phyloP scores from a whole-genome alignment of 371 early-diverging fungal species.

The Rhizopus delemar region DNA sequence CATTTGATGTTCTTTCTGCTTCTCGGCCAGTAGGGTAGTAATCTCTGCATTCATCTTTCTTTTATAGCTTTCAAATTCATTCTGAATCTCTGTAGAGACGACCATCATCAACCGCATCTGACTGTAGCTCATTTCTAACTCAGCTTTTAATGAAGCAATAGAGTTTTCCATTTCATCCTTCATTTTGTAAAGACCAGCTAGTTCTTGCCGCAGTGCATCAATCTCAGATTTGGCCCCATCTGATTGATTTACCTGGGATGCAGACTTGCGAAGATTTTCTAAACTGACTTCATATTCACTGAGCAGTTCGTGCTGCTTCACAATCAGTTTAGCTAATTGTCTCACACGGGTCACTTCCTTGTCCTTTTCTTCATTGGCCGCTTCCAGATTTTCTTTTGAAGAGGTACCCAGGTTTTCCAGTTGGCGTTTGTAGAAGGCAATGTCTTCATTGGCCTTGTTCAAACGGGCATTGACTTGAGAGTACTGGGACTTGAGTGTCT shows the following conservation, averaged over 20 bases:
- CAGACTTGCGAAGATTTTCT: slow-evolving; percentile 3
- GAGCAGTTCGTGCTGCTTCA: slow-evolving; percentile 23
- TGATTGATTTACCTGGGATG: neutral
- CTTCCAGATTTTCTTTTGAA: slow-evolving; percentile 5
- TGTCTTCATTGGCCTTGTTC: slow-evolving; percentile 22
- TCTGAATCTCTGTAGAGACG: slow-evolving; percentile 38
- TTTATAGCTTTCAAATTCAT: slow-evolving; percentile 28
- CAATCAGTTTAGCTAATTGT: slow-evolving; percentile 23
- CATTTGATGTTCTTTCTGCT: slow-evolving; percentile 13
- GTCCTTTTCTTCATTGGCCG: slow-evolving; percentile 19
- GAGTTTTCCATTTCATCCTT: slow-evolving; percentile 23
- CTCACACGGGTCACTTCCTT: slow-evolving; percentile 19
- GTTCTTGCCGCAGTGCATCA: slow-evolving; percentile 21
- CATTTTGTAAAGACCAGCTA: slow-evolving; percentile 14
- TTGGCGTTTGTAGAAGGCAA: slow-evolving; percentile 27
- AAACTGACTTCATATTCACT: slow-evolving; percentile 20
- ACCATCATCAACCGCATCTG: slow-evolving; percentile 36
- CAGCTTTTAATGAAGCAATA: slow-evolving; percentile 24
- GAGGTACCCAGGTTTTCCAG: slow-evolving; percentile 11
- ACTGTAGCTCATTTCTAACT: slow-evolving; percentile 31
- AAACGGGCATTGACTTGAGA: slow-evolving; percentile 22
- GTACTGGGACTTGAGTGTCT: slow-evolving; percentile 24
- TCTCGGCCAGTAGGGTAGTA: slow-evolving; percentile 5
- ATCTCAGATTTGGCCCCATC: slow-evolving; percentile 15
- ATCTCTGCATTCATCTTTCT: slow-evolving; percentile 11